A percentile compares a stretch with the other conserved stretches of the same genome.
Conservation (phyloP, 768 basidiomycete species). For the Rubroboletus pulcherrimus region DNA sequence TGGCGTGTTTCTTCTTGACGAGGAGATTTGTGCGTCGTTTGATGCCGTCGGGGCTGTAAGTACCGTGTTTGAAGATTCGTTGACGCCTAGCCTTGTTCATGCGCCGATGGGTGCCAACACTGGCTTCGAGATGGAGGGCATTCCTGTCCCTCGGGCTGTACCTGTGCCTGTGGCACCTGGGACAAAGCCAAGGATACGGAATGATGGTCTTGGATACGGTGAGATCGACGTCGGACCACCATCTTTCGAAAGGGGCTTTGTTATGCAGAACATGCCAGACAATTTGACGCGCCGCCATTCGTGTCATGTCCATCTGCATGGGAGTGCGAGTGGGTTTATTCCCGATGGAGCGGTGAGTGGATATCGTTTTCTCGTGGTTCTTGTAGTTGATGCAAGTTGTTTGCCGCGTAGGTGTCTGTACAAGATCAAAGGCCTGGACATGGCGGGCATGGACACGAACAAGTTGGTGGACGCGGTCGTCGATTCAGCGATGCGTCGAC, state of each 20-base stretch:
- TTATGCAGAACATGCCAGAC: not conserved
- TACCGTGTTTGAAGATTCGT: not conserved
- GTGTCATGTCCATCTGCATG: not conserved
- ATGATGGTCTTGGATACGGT: not conserved
- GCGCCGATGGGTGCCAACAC: not conserved
- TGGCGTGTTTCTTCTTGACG: conserved; percentile 14
- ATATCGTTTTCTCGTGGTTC: not conserved
- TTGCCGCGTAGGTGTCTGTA: not conserved
- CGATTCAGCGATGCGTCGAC: conserved; percentile 21
- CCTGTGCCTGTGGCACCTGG: conserved; percentile 6
- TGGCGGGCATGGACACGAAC: not conserved
- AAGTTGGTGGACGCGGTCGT: conserved; percentile 1
- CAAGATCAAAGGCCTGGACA: conserved; percentile 1
- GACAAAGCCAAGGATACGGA: not conserved
- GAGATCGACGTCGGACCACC: conserved; percentile 1
- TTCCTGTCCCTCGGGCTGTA: not conserved
- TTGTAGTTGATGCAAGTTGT: not conserved
- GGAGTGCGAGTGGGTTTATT: not conserved
- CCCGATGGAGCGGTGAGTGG: conserved; percentile 8
- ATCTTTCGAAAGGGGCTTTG: not conserved
- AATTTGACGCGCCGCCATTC: not conserved
- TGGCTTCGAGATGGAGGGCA: conserved; percentile 1
- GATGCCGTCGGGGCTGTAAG: not conserved
- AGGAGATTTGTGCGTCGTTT: conserved; percentile 22
- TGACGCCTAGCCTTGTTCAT: not conserved